Evolutionary conservation across 352 stramenopile genomes (phyloP).

Genomic region (Plasmopara halstedii): DNA sequence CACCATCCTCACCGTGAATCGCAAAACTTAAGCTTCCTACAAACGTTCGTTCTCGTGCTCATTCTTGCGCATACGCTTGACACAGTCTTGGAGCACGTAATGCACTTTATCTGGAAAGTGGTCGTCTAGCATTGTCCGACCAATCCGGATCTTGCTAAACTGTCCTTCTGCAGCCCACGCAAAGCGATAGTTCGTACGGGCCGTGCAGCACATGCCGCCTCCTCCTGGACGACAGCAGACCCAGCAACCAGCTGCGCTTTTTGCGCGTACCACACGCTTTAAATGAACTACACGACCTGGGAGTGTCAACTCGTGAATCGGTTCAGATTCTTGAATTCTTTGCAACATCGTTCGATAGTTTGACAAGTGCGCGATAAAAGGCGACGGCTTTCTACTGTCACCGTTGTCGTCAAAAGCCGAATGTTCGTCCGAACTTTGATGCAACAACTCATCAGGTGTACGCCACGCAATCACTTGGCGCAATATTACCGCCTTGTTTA

Average conservation of each 20-base stretch:
- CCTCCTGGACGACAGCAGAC: constrained; percentile 74
- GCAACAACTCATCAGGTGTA: constrained; percentile 64
- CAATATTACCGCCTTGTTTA: constrained; percentile 76
- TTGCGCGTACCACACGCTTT: constrained; percentile 37
- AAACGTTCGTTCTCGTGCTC: constrained; percentile 23
- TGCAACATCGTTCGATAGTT: constrained; percentile 83
- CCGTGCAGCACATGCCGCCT: constrained; percentile 73
- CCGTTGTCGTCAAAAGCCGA: constrained; percentile 20
- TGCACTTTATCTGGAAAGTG: constrained; percentile 87
- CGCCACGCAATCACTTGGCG: constrained; percentile 74
- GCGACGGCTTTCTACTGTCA: constrained; percentile 10
- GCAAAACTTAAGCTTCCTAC: constrained; percentile 16
- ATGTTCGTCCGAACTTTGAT: constrained; percentile 20
- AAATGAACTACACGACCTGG: constrained; percentile 72
- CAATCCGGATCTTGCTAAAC: constrained; percentile 72
- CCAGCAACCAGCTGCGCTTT: constrained; percentile 48
- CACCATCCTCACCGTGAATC: background rate
- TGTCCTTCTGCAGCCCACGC: constrained; percentile 49
- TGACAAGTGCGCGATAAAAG: constrained; percentile 53
- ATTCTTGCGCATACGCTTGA: constrained; percentile 37
- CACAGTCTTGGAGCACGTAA: constrained; percentile 77
- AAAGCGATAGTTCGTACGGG: constrained; percentile 76
- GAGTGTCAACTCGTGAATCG: constrained; percentile 74
- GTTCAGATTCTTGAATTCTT: constrained; percentile 73
- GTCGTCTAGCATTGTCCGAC: constrained; percentile 81